Evolutionary conservation across 257 asterid genomes (phyloP), one percentile per base, ranked within the genome.

Genomic region (Plantago major): DNA sequence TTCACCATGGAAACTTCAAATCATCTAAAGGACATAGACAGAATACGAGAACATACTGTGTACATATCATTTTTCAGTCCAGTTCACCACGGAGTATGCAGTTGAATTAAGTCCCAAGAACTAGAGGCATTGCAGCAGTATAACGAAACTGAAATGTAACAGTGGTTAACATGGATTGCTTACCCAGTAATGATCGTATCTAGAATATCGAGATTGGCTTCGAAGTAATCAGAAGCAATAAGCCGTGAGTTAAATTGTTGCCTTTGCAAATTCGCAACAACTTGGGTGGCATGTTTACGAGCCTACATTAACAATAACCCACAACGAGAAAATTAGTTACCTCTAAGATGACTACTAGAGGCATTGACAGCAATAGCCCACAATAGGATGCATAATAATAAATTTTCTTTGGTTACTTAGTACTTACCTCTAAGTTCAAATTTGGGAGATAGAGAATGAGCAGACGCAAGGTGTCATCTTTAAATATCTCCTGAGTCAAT

Each of bases 231-330:
- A 26, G 94, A 87, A 67, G 97, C 95, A 57, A 92, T 80, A 86
- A 83, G 67, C 17, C 84, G 75, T 16, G 92, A 93, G 9, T 81
- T 74, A 71, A 84, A 91, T 7, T 60, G 76, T 71, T 83, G 99
- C 78, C 97, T 80, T 75, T 89, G 97, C 86, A 93, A 73, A 82
- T 89, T 93, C 18, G 95, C 94, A 46, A 93, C 79, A 52, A 92
- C 81, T 67, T 76, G 94, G 14, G 95, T 82, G 58, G 96, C 99
- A 73, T 89, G 95, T 70, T 84, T 86, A 58, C 99, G 89, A 17
- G 94, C 85, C 97, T 86, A 72, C 47, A 65, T 37, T 53, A 45
- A 71, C 3, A 6, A 53, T 10, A 45, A 53, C 11, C 51, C 28
- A 59, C 46, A 30, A 74, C 66, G 70, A 55, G 62, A 9, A 22